Percentiles rank a stretch among this genome's conserved stretches.
Conservation (phyloP, 345 rosid species). For the Diplotaxis tenuifolia region DNA sequence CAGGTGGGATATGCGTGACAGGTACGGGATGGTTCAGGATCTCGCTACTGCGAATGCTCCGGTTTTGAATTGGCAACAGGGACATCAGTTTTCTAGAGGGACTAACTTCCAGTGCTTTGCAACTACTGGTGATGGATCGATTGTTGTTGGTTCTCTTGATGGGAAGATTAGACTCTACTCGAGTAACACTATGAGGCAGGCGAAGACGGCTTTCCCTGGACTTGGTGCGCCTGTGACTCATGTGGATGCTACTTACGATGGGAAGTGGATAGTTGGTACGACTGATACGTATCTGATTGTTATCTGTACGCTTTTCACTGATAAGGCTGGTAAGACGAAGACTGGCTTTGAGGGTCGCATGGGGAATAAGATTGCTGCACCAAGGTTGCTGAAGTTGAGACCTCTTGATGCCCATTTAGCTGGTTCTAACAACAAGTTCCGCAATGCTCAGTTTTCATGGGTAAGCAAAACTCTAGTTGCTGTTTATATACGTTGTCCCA, state of each 20-base stretch:
- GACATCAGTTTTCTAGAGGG: slow-evolving; percentile 97
- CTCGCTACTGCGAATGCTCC: slow-evolving; percentile 69
- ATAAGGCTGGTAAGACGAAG: slow-evolving; percentile 77
- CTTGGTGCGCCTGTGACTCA: slow-evolving; percentile 95
- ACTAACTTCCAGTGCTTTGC: slow-evolving; percentile 99
- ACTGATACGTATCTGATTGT: slow-evolving; percentile 90
- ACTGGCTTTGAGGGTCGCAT: slow-evolving; percentile 96
- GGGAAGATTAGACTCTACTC: slow-evolving; percentile 96
- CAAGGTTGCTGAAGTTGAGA: slow-evolving; percentile 82
- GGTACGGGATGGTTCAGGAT: slow-evolving; percentile 85
- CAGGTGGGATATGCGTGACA: slow-evolving; percentile 99
- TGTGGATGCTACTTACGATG: slow-evolving; percentile 96
- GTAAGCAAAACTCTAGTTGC: slow-evolving; percentile 45
- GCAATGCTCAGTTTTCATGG: slow-evolving; percentile 94
- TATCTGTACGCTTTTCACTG: slow-evolving; percentile 83
- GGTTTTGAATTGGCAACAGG: slow-evolving; percentile 86
- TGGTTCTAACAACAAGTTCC: slow-evolving; percentile 80
- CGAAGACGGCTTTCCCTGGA: slow-evolving; percentile 98
- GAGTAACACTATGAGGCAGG: slow-evolving; percentile 86
- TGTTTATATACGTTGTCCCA: neutral
- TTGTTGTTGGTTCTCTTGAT: slow-evolving; percentile 95
- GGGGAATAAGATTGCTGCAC: slow-evolving; percentile 98
- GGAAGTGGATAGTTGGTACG: slow-evolving; percentile 98
- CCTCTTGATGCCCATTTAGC: slow-evolving; percentile 89
- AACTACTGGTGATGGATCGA: slow-evolving; percentile 96